Evolutionary conservation across 805 yeast genomes (phyloP), one percentile per base, ranked within the genome.

Genomic region (Candida peoriensis): DNA sequence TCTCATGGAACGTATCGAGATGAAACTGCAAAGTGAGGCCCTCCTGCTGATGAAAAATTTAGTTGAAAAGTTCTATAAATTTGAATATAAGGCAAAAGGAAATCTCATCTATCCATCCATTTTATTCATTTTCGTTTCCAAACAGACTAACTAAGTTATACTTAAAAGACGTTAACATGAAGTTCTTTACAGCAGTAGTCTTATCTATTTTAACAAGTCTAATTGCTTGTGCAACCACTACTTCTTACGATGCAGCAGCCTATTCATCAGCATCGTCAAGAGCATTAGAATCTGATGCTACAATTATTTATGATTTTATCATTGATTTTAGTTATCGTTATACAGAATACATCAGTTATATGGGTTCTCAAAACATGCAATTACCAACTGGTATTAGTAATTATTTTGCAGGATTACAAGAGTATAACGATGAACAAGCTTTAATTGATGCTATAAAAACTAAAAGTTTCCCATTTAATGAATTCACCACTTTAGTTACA

Each of bases 351-450:
- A 15, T 45, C n/a, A 26, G 38, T 8, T 49, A 38, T 30, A 53
- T 53, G 56, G 48, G 41, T 14, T 35, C 32, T 3, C 39, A 53
- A n/a, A 15, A 26, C 4, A 46, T 60, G 44, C 41, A 48, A 4
- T 46, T 62, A 25, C 69, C 69, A n/a, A 56, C 58, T 32, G 50
- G 36, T 2, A 38, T 63, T 6, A 57, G 55, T 5, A 52, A 62
- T 35, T 64, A 63, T 39, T 53, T 61, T 33, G 49, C 50, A 23
- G 57, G 52, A 20, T 21, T 62, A 13, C 58, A 51, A 4, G 41
- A 48, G 2, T 34, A 60, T 5, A 39, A 48, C 8, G 47, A 51
- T 4, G 54, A 54, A 8, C 43, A 47, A 1, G 47, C 51, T 22
- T 31, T 63, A 15, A 32, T 44, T 34, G 30, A 44, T 6, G 61